Conservation (phyloP, 306 rosid genomes). For the Lagenaria siceraria region DNA sequence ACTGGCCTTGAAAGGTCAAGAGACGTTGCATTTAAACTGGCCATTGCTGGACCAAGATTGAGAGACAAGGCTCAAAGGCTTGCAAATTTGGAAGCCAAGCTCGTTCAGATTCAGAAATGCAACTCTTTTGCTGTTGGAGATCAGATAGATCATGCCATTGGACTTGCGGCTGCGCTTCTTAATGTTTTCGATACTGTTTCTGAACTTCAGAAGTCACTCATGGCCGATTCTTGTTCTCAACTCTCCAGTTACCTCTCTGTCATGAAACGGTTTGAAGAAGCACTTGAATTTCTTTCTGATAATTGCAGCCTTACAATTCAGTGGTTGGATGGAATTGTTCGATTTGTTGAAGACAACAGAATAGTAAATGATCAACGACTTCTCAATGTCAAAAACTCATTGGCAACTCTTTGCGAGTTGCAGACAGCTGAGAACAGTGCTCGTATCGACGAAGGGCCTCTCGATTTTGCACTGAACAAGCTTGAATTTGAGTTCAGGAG, state of each 20-base stretch:
- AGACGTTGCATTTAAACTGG: constrained; percentile 28
- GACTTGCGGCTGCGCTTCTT: constrained; percentile 48
- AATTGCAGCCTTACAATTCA: constrained; percentile 44
- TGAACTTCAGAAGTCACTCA: constrained; percentile 46
- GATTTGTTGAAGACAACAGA: constrained; percentile 26
- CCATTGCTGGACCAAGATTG: constrained; percentile 41
- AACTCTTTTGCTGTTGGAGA: constrained; percentile 23
- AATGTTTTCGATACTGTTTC: constrained; percentile 36
- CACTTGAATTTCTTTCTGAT: constrained; percentile 52
- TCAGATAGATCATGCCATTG: constrained; percentile 40
- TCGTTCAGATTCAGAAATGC: constrained; percentile 13
- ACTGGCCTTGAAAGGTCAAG: constrained; percentile 44
- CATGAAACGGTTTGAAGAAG: constrained; percentile 55
- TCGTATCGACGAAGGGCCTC: constrained; percentile 48
- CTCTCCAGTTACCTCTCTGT: constrained; percentile 33
- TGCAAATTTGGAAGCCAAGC: constrained; percentile 33
- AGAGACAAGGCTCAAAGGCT: constrained; percentile 26
- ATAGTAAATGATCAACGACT: constrained; percentile 22
- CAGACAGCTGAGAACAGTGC: constrained; percentile 24
- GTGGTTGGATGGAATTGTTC: constrained; percentile 53
- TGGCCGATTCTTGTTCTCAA: constrained; percentile 24
- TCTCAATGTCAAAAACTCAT: constrained; percentile 31
- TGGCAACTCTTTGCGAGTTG: constrained; percentile 37
- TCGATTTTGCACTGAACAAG: constrained; percentile 51
- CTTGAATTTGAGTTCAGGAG: constrained; percentile 49